Conservation (phyloP, 257 asterid genomes). For the Lycium barbarum region DNA sequence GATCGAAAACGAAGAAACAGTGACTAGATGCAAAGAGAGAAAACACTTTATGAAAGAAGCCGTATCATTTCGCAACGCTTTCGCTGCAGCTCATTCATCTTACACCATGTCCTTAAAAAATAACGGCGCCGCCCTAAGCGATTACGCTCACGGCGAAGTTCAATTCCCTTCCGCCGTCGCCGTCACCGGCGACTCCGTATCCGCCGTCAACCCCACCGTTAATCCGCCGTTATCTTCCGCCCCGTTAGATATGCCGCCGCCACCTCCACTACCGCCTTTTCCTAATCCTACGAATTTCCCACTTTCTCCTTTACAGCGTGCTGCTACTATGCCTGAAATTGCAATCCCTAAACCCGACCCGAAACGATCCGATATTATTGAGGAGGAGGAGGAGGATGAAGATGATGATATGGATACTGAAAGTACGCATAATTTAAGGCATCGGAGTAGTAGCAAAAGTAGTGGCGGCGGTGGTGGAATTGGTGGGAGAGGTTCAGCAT, state of each 20-base stretch:
- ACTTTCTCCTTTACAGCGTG: slow-evolving; percentile 74
- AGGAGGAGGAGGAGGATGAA: slow-evolving; percentile 80
- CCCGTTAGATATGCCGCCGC: slow-evolving; percentile 57
- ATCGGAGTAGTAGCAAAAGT: slow-evolving; percentile 56
- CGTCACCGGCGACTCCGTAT: slow-evolving; percentile 15
- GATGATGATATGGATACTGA: slow-evolving; percentile 67
- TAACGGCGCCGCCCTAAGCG: slow-evolving; percentile 95
- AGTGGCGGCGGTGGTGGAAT: slow-evolving; percentile 48
- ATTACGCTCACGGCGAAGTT: slow-evolving; percentile 86
- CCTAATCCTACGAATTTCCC: slow-evolving; percentile 53
- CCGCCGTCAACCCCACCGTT: slow-evolving; percentile 44
- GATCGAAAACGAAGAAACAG: slow-evolving; percentile 94
- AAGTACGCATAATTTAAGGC: slow-evolving; percentile 61
- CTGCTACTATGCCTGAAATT: slow-evolving; percentile 85
- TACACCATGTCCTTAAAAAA: slow-evolving; percentile 83
- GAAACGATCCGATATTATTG: slow-evolving; percentile 61
- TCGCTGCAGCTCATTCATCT: slow-evolving; percentile 92
- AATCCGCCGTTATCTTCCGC: slow-evolving; percentile 51
- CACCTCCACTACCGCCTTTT: slow-evolving; percentile 76
- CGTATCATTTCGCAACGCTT: slow-evolving; percentile 81
- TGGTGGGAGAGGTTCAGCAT: slow-evolving; percentile 41
- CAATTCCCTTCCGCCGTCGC: slow-evolving; percentile 43
- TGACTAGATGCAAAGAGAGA: slow-evolving; percentile 88
- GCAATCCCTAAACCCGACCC: slow-evolving; percentile 50
- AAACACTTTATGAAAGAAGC: slow-evolving; percentile 80